Conservation (phyloP, 2,329 filamentous ascomycete genomes). For the Mariannaea sp. region DNA sequence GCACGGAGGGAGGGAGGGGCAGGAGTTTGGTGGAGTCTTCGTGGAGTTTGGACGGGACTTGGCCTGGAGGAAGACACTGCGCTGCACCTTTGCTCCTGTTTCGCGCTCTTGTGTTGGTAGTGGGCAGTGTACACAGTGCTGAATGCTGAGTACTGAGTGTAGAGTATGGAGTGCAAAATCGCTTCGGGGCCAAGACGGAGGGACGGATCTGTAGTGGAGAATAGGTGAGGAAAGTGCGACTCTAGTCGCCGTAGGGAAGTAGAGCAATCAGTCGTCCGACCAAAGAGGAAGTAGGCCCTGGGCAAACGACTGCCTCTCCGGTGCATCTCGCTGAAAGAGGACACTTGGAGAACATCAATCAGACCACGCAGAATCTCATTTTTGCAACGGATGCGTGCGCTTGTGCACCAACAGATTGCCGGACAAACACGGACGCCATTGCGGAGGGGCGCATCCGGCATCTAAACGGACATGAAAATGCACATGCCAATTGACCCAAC, state of each 20-base stretch:
- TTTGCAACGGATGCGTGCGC: slow-evolving; percentile 1
- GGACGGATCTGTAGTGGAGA: slow-evolving; percentile 1
- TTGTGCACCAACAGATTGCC: slow-evolving; percentile 13
- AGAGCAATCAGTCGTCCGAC: slow-evolving; percentile 26
- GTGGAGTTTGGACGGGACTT: neutral
- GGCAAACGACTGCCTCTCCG: slow-evolving; percentile 28
- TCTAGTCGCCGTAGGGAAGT: neutral
- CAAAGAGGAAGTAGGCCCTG: slow-evolving; percentile 37
- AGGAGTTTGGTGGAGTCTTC: slow-evolving; percentile 6
- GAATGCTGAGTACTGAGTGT: too few relatives aligned
- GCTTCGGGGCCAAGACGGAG: too few relatives aligned
- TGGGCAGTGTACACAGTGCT: too few relatives aligned
- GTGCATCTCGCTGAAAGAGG: slow-evolving; percentile 38
- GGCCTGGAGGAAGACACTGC: slow-evolving; percentile 4
- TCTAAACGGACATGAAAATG: slow-evolving; percentile 8
- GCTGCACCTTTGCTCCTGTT: too few relatives aligned
- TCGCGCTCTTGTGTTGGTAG: too few relatives aligned
- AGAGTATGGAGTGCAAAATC: too few relatives aligned
- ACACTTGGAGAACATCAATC: slow-evolving; percentile 30
- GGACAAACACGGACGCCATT: slow-evolving; percentile 24
- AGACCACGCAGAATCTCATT: slow-evolving; percentile 27
- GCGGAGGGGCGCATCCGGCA: slow-evolving; percentile 11
- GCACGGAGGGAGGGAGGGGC: slow-evolving; percentile 1
- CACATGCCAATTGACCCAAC: slow-evolving; percentile 1
- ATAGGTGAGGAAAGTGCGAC: slow-evolving; percentile 3